Percentiles rank a stretch among this genome's conserved stretches.
Evolutionary conservation across 257 asterid species (phyloP).

Genomic region (Solanum ahanhuiri): DNA sequence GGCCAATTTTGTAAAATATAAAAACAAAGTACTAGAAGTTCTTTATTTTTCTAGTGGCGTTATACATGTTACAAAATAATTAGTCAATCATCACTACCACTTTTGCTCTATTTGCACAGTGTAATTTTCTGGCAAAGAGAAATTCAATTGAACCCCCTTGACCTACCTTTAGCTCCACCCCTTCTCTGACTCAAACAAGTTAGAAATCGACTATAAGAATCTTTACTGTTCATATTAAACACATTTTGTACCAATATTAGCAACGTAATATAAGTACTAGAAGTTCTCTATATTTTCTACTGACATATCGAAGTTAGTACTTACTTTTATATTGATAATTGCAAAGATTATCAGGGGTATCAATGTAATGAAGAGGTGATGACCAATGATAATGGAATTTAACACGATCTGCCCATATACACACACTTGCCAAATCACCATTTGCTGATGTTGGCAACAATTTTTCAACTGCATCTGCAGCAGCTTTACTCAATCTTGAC

Average conservation of each 20-base stretch:
- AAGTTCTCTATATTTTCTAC: not conserved
- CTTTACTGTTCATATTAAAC: not conserved
- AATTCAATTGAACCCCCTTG: not conserved
- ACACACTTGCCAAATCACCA: conserved; percentile 55
- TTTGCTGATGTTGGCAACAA: conserved; percentile 50
- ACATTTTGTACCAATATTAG: not conserved
- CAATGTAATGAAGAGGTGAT: conserved; percentile 65
- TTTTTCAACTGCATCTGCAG: conserved; percentile 54
- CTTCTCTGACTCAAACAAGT: not conserved
- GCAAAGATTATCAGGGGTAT: conserved; percentile 73
- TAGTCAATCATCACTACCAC: not conserved
- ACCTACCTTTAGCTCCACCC: not conserved
- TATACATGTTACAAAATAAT: not conserved
- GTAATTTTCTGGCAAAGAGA: too few species aligned
- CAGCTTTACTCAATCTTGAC: conserved; percentile 58
- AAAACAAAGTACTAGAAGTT: not conserved
- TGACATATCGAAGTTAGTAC: not conserved
- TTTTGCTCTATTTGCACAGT: not conserved
- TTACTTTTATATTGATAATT: conserved; percentile 56
- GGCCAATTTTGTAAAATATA: not conserved
- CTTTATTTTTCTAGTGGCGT: not conserved
- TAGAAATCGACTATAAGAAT: not conserved
- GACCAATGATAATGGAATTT: conserved; percentile 76
- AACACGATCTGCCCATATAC: conserved; percentile 81
- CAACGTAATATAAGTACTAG: too few species aligned